Evolutionary conservation across 495 filamentous ascomycete species (phyloP), one percentile per base, ranked within the genome.

Genomic region (Haplographium delicatum): DNA sequence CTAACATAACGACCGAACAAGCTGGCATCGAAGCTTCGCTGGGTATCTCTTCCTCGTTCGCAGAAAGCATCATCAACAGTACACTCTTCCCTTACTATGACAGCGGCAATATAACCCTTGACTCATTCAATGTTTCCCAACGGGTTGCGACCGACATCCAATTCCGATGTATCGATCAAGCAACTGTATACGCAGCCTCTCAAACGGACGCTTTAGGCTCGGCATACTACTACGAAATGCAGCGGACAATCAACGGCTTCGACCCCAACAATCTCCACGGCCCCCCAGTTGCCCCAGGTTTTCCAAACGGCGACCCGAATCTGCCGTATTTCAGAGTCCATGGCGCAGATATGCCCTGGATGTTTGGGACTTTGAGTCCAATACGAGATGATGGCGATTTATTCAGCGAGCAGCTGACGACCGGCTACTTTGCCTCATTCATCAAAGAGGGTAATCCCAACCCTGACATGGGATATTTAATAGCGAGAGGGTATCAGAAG

Each of bases 81-180:
- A 61, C 58, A 9, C 67, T 72, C 19, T 74, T 71, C 60, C 69
- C 72, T 15, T 59, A 58, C 35, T 58, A 58, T 48, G 40, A 63
- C 28, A 69, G 66, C 9, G 69, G 66, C 7, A 72, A 73, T 46
- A 34, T 68, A 16, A 70, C 72, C 2, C 62, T 71, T 9, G 70
- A 74, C 48, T 50, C 64, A 15, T 74, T 70, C 59, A 71, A 73
- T 51, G 60, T 72, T 28, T 65, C 65, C 2, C 57, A 62, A 47
- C 66, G 69, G 8, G 62, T 72, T 24, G 65, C 67, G 3, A 72
- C 71, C 11, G 71, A 75, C 53, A 63, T 64, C 11, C 62, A 63
- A 20, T 69, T 72, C 58, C 69, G 67, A 41, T 75, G 72, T 55
- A 61, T 70, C 47, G 68, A 72, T 59, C 68, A 74, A 58, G 68